Base-by-base conservation (phyloP, 805 yeast genomes). In the Kluyveromyces wickerhamii region DNA sequence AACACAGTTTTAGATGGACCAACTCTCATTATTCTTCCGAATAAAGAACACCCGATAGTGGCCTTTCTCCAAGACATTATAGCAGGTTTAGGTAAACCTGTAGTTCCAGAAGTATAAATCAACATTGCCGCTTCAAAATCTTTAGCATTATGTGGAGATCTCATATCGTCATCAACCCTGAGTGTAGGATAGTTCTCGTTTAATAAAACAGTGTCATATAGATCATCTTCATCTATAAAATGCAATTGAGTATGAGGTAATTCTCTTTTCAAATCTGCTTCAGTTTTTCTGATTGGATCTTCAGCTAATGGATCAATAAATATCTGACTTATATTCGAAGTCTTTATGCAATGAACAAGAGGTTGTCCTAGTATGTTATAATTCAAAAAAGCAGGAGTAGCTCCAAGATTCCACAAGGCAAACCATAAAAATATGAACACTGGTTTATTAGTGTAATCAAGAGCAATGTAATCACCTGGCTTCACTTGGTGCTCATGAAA, bases 21-120 rank as follows among this genome's bases (percentile, higher is more conserved):
- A 45, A 85, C 66, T 39, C 75, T 70, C 63, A 81, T 71, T 27
- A 84, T 78, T 43, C 69, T 69, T 1, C 85, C 84, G 51, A 85
- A 87, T 17, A 84, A 52, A 2, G 68, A 59, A 1, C 85, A 63
- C 1, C 94, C 95, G 64, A 81, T 65, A 30, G 69, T 71, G 5
- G 82, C 72, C 58, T 87, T 88, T 49, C 86, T 70, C 96, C 96
- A 87, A 4, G 92, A 79, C 77, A 88, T 78, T 37, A 83, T 80
- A 2, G 95, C 96, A 4, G 96, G 82, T 58, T 88, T 88, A 11
- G 97, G 96, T 41, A 88, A 62, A 0, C 96, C 96, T 0, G 96
- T 85, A 5, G 96, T 89, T 25, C 97, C 97, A 0, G 95, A 83
- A 1, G 97, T 88, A 57, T 79, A 88, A 34, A 88, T 84, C 44